A percentile compares a stretch with the other conserved stretches of the same genome.
Conservation (phyloP, 345 rosid genomes). For the Lenwebbia sp. region DNA sequence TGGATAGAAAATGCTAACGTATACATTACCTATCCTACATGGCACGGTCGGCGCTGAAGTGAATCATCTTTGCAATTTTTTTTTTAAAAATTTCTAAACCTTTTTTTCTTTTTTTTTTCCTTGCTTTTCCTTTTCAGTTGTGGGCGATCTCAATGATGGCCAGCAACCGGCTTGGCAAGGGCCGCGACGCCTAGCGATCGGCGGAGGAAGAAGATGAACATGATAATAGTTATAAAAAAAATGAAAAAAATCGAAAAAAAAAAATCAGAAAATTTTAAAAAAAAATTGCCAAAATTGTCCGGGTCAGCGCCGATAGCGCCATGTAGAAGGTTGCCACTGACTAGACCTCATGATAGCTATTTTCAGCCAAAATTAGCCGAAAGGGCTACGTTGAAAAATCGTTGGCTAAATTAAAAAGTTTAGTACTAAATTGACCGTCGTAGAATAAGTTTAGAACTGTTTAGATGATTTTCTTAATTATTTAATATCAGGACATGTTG, state of each 20-base stretch:
- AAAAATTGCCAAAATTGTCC: neutral
- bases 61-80: neutral
- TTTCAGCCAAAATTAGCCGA: neutral
- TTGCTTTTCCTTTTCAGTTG: neutral
- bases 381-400: neutral
- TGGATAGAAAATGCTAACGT: rapidly evolving
- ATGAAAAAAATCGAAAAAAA: neutral
- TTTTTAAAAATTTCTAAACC: rapidly evolving
- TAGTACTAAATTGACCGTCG: rapidly evolving
- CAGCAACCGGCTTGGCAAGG: rapidly evolving
- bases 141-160: rapidly evolving
- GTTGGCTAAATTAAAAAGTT: neutral
- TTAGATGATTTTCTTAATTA: neutral
- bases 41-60: rapidly evolving
- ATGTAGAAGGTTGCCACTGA: rapidly evolving
- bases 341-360: rapidly evolving
- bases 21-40: rapidly evolving
- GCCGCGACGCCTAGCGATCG: rapidly evolving
- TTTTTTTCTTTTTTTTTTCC: rapidly evolving
- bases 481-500: neutral
- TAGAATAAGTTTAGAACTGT: neutral
- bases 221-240: neutral
- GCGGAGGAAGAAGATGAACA: neutral
- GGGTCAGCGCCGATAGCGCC: rapidly evolving
- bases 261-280: neutral